Evolutionary conservation across 257 asterid species (phyloP).

Genomic region (Plectranthus barbatus): DNA sequence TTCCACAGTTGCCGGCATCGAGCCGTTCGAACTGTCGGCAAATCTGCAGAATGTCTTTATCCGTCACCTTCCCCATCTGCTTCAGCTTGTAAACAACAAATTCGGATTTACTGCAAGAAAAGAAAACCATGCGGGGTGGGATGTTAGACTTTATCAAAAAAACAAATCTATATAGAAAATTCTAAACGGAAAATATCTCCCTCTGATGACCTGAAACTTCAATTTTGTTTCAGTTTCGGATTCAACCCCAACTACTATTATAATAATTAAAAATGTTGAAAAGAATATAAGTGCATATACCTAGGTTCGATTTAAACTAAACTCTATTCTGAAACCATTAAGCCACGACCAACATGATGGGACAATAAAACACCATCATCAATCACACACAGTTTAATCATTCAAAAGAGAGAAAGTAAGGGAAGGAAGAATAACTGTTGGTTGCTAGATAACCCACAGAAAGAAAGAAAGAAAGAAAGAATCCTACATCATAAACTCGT

Average conservation of each 20-base stretch:
- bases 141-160: neutral
- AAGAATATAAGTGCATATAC: too few species aligned
- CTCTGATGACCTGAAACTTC: neutral
- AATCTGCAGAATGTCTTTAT: conserved; percentile 59
- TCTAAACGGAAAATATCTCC: neutral
- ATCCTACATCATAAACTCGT: neutral
- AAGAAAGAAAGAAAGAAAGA: neutral
- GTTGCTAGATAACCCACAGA: too few species aligned
- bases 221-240: too few species aligned
- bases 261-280: too few species aligned
- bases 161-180: too few species aligned
- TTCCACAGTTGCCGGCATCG: conserved; percentile 78
- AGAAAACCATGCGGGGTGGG: too few species aligned
- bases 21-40: conserved; percentile 76
- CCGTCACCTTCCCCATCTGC: conserved; percentile 75
- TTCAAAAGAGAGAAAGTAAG: neutral
- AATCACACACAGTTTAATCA: neutral
- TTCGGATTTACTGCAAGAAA: conserved; percentile 71
- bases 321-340: too few species aligned
- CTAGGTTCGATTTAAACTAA: too few species aligned
- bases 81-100: conserved; percentile 84
- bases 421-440: neutral
- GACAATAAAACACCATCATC: too few species aligned
- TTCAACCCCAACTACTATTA: too few species aligned
- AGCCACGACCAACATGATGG: too few species aligned